Percentiles rank a stretch among this genome's conserved stretches.
Conservation (phyloP, 2,329 filamentous ascomycete genomes). For the Ophiognomonia clavigignenti-juglandacearum region DNA sequence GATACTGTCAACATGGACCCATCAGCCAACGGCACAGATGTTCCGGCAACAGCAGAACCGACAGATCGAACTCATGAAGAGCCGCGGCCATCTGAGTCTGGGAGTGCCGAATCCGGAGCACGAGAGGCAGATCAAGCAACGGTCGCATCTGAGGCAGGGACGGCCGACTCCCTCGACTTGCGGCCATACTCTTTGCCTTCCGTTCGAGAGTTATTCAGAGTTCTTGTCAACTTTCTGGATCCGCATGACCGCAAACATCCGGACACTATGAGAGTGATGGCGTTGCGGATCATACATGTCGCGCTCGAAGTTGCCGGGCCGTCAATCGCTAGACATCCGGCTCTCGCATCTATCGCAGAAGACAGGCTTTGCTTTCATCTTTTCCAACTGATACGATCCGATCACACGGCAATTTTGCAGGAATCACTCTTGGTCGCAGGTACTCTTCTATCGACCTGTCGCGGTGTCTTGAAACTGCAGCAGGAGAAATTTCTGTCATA, state of each 20-base stretch:
- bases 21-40: conserved; percentile 54
- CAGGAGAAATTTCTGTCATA: conserved; percentile 96
- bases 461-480: conserved; percentile 86
- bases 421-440: conserved; percentile 89
- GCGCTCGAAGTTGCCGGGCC: conserved; percentile 94
- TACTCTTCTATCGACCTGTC: conserved; percentile 84
- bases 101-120: conserved; percentile 25
- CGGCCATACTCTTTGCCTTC: conserved; percentile 91
- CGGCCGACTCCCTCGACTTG: conserved; percentile 50
- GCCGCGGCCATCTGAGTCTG: conserved; percentile 35
- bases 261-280: conserved; percentile 96
- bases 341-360: conserved; percentile 80
- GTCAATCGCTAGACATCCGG: conserved; percentile 88
- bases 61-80: conserved; percentile 12
- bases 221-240: conserved; percentile 88
- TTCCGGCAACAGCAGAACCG: conserved; percentile 19
- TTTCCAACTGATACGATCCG: conserved; percentile 92
- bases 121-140: conserved; percentile 17
- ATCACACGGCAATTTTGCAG: conserved; percentile 92
- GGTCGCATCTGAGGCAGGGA: conserved; percentile 12
- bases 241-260: conserved; percentile 90
- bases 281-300: conserved; percentile 92
- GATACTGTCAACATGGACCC: conserved; percentile 82
- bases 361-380: conserved; percentile 90
- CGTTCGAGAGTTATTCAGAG: conserved; percentile 88